Conservation (phyloP, 768 basidiomycete genomes). For the Mycena pura region DNA sequence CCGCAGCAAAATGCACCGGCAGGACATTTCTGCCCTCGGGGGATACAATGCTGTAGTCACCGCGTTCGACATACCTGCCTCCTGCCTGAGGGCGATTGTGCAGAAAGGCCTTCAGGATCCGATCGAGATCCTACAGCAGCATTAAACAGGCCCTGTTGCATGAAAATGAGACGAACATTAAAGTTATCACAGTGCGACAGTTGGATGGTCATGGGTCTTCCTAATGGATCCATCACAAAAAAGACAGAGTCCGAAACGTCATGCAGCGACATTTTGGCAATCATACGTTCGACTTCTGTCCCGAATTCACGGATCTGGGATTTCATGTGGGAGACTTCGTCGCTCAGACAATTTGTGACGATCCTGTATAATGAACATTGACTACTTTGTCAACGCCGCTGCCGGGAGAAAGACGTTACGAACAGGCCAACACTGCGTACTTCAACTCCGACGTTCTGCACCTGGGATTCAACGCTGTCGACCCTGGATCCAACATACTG, state of each 20-base stretch:
- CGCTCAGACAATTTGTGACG: background rate
- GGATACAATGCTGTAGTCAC: conserved; percentile 10
- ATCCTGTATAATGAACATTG: background rate
- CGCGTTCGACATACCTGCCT: background rate
- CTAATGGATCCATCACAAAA: background rate
- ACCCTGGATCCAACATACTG: background rate
- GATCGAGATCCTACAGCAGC: conserved; percentile 1
- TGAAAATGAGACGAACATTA: background rate
- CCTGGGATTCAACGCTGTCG: background rate
- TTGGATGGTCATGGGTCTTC: too few relatives aligned
- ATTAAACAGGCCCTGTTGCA: background rate
- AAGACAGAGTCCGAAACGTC: background rate
- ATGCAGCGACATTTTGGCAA: background rate
- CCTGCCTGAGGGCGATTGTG: background rate
- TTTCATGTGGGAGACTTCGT: background rate
- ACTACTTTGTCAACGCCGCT: background rate
- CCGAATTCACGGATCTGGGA: background rate
- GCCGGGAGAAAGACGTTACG: background rate
- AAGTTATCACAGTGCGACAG: background rate
- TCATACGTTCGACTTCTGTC: background rate
- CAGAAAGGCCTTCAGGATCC: conserved; percentile 5
- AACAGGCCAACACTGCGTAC: background rate
- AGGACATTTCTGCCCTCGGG: too few relatives aligned
- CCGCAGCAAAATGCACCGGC: too few relatives aligned
- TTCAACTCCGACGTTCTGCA: background rate